A percentile compares a stretch with the other conserved stretches of the same genome.
Evolutionary conservation across 2,329 filamentous ascomycete species (phyloP).

Genomic region (Immersiporthe knoxdaviesiana): DNA sequence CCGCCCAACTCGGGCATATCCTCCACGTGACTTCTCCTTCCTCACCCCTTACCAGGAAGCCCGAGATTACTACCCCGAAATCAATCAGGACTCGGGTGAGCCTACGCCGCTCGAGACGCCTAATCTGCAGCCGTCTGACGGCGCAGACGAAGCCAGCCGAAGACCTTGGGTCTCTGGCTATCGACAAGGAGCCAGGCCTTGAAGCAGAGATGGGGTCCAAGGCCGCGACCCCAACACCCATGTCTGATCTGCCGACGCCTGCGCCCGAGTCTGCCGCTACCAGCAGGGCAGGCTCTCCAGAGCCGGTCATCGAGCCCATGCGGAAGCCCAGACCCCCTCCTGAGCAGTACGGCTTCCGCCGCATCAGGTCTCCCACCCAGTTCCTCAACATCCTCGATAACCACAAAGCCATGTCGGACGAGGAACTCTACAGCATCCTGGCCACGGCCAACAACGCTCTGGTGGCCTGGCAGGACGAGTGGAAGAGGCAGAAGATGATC

Average conservation of each 20-base stretch:
- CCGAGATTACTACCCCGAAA: conserved; percentile 25
- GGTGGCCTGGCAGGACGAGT: conserved; percentile 59
- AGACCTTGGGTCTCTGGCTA: conserved; percentile 21
- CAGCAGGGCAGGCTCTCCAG: conserved; percentile 25
- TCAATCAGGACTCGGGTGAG: conserved; percentile 20
- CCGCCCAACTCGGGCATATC: conserved; percentile 17
- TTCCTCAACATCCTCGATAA: conserved; percentile 54
- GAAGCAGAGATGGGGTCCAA: conserved; percentile 26
- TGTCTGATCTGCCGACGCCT: conserved; percentile 32
- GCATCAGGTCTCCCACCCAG: conserved; percentile 54
- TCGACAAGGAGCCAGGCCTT: conserved; percentile 17
- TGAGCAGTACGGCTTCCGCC: conserved; percentile 51
- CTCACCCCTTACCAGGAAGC: conserved; percentile 26
- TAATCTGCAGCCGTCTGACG: conserved; percentile 21
- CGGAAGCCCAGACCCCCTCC: conserved; percentile 29
- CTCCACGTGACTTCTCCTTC: conserved; percentile 23
- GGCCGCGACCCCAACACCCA: conserved; percentile 31
- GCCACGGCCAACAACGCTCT: conserved; percentile 51
- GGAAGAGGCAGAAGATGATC: conserved; percentile 51
- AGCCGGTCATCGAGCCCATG: conserved; percentile 25
- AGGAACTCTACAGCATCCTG: conserved; percentile 50
- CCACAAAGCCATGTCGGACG: conserved; percentile 51
- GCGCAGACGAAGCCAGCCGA: conserved; percentile 19
- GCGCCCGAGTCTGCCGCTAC: conserved; percentile 22
- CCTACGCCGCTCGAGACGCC: conserved; percentile 26